Conservation (phyloP, 83 land plant species). For the Larix sibirica region DNA sequence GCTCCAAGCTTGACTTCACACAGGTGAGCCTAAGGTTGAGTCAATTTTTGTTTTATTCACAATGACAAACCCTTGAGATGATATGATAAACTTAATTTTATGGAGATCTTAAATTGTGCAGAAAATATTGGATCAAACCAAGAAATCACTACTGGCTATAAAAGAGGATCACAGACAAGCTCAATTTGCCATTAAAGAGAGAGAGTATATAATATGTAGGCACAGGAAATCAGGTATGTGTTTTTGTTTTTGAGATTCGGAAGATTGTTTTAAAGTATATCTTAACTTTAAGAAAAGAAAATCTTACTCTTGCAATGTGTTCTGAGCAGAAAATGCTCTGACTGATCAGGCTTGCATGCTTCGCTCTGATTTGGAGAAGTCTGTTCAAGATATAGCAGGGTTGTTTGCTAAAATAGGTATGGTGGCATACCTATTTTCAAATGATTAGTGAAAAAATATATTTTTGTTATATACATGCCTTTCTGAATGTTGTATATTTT, state of each 20-base stretch:
- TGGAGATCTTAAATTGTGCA: conserved; percentile 26
- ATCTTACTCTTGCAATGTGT: not conserved
- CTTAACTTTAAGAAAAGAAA: not conserved
- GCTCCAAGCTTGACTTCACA: conserved; percentile 58
- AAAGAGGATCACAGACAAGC: conserved; percentile 72
- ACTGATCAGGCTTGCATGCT: conserved; percentile 70
- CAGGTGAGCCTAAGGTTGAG: conserved; percentile 48
- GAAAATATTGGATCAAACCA: conserved; percentile 66
- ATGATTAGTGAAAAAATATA: not conserved
- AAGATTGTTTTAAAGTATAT: not conserved
- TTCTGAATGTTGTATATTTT: not conserved
- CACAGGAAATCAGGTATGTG: conserved; percentile 80
- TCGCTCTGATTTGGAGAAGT: conserved; percentile 76
- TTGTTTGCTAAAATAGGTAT: conserved; percentile 81
- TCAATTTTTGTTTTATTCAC: not conserved
- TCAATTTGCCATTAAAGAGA: conserved; percentile 61
- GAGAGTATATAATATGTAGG: conserved; percentile 72
- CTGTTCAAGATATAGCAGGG: conserved; percentile 73
- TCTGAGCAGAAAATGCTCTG: conserved; percentile 63
- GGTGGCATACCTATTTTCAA: not conserved
- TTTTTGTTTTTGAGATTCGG: not conserved
- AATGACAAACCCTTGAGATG: not conserved
- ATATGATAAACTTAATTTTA: not conserved
- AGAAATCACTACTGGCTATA: conserved; percentile 39
- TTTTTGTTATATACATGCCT: not conserved